Percentiles rank a stretch among this genome's conserved stretches.
Evolutionary conservation across 2,329 filamentous ascomycete genomes (phyloP).

Genomic region (Phyllosticta paracitricarpa): DNA sequence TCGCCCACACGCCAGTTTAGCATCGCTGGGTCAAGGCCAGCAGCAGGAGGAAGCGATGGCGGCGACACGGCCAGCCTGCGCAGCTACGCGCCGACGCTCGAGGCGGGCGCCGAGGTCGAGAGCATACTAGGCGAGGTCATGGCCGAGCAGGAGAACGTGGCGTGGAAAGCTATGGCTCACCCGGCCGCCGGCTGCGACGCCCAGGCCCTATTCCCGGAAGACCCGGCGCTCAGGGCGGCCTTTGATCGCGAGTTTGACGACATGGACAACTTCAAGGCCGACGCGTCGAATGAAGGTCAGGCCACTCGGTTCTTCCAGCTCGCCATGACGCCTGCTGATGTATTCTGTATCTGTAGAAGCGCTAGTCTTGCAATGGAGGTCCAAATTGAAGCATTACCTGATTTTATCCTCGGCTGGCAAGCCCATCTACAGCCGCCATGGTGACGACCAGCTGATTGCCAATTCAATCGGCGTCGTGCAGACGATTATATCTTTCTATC

Average conservation of each 20-base stretch:
- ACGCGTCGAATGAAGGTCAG: constrained; percentile 50
- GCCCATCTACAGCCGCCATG: constrained; percentile 92
- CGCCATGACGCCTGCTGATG: constrained; percentile 19
- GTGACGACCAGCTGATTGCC: constrained; percentile 80
- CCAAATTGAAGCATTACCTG: constrained; percentile 93
- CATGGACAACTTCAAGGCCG: constrained; percentile 49
- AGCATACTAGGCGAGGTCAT: constrained; percentile 69
- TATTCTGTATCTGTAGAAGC: constrained; percentile 22
- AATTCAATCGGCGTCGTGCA: constrained; percentile 92
- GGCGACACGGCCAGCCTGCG: constrained; percentile 57
- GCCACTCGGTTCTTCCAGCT: constrained; percentile 21
- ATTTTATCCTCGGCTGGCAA: constrained; percentile 94
- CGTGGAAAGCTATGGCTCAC: constrained; percentile 57
- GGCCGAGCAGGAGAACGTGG: constrained; percentile 52
- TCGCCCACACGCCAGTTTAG: constrained; percentile 29
- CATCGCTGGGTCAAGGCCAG: constrained; percentile 25
- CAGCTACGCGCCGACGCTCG: constrained; percentile 56
- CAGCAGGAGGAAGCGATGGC: constrained; percentile 41
- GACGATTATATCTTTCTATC: constrained; percentile 95
- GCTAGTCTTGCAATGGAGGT: constrained; percentile 67
- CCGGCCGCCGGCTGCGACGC: constrained; percentile 33
- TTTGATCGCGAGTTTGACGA: constrained; percentile 73
- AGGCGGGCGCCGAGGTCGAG: constrained; percentile 60
- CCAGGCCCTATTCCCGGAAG: constrained; percentile 40
- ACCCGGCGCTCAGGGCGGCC: constrained; percentile 45